Evolutionary conservation across 75 land plant genomes (phyloP).

Genomic region (Pinus tabuliformis): DNA sequence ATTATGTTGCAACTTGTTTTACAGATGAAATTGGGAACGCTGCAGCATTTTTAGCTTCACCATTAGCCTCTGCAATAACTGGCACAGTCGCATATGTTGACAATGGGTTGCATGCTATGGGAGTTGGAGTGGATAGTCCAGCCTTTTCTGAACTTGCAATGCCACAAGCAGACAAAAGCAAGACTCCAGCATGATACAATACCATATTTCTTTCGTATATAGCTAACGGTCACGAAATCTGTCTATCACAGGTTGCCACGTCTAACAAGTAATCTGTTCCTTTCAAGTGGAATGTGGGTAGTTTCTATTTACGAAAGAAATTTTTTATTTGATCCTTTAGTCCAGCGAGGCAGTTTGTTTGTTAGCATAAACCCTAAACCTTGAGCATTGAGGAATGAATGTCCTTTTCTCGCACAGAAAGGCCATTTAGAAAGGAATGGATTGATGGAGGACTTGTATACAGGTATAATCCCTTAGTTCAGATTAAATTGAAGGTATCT

Average conservation of each 20-base stretch:
- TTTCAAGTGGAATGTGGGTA: background rate
- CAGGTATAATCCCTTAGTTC: too few species aligned
- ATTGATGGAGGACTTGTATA: background rate
- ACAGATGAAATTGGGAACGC: conserved; percentile 95
- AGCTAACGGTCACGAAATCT: background rate
- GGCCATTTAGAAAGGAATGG: background rate
- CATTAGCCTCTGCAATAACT: conserved; percentile 88
- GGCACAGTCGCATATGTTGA: conserved; percentile 90
- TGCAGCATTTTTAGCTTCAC: conserved; percentile 91
- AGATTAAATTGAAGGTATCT: too few species aligned
- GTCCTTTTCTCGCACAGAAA: background rate
- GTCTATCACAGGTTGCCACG: background rate
- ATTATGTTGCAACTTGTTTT: background rate
- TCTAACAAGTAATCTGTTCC: background rate
- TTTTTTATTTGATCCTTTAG: background rate
- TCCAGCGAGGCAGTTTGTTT: background rate
- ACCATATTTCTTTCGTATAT: background rate
- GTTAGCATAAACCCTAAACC: background rate
- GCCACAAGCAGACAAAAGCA: conserved; percentile 8
- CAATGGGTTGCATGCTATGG: conserved; percentile 98
- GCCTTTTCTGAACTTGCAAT: conserved; percentile 26
- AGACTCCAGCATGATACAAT: background rate
- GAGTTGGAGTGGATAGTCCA: conserved; percentile 89
- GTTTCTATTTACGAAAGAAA: background rate
- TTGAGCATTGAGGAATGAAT: background rate